A percentile compares a stretch with the other conserved stretches of the same genome.
Conservation (phyloP, 805 yeast genomes). For the Ogataea nonfermentans region DNA sequence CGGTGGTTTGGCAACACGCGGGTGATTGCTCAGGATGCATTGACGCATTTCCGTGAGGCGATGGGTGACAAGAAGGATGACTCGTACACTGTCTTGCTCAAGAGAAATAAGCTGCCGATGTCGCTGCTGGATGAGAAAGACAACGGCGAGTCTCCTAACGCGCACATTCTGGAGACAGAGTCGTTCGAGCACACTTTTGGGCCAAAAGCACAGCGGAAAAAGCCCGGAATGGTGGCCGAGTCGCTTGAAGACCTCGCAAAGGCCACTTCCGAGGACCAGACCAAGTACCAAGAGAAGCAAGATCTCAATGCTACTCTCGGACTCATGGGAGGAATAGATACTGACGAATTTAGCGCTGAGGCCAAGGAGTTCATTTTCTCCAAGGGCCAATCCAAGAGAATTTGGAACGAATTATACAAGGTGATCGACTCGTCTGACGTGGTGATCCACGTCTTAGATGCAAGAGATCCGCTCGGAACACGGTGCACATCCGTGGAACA, state of each 20-base stretch:
- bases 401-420: conserved; percentile 96
- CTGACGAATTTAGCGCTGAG: conserved; percentile 83
- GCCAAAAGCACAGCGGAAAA: conserved; percentile 91
- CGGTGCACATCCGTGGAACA: conserved; percentile 92
- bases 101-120: conserved; percentile 93
- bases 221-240: conserved; percentile 72
- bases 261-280: conserved; percentile 53
- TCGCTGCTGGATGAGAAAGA: conserved; percentile 87
- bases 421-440: conserved; percentile 98
- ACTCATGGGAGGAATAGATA: conserved; percentile 67
- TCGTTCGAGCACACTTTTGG: conserved; percentile 81
- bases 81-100: conserved; percentile 78
- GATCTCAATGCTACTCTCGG: conserved; percentile 76
- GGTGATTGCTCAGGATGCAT: conserved; percentile 95
- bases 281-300: conserved; percentile 66
- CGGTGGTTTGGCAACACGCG: conserved; percentile 98
- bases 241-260: conserved; percentile 79
- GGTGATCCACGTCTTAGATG: conserved; percentile 93
- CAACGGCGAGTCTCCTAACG: conserved; percentile 69
- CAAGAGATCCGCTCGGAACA: conserved; percentile 96
- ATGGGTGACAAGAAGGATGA: conserved; percentile 82
- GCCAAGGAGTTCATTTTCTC: conserved; percentile 95
- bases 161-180: conserved; percentile 85
- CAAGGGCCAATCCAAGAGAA: conserved; percentile 97
- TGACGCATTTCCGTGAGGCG: conserved; percentile 91